Evolutionary conservation across 2,329 filamentous ascomycete genomes (phyloP).

Genomic region (Lecanoromycetidae sp.): DNA sequence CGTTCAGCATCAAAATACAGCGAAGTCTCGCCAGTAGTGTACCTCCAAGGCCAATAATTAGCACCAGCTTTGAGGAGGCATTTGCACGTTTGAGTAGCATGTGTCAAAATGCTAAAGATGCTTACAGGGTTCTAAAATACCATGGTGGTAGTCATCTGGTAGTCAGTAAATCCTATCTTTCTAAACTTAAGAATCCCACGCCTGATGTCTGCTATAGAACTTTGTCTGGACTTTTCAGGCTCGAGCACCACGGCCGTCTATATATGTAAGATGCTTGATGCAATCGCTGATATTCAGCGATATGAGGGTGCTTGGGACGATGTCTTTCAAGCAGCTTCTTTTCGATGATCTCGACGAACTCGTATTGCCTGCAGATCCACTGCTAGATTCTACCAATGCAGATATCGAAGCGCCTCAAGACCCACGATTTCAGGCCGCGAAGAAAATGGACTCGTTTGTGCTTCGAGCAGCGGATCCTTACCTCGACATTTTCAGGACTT

Average conservation of each 20-base stretch:
- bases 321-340: constrained; percentile 61
- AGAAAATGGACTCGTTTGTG: constrained; percentile 59
- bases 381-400: constrained; percentile 65
- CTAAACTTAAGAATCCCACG: not conserved
- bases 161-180: constrained; percentile 35
- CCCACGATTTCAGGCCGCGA: constrained; percentile 58
- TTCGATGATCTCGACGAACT: constrained; percentile 70
- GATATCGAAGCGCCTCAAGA: constrained; percentile 63
- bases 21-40: constrained; percentile 86
- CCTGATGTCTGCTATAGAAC: constrained; percentile 37
- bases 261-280: constrained; percentile 70
- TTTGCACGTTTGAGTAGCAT: constrained; percentile 57
- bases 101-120: constrained; percentile 58
- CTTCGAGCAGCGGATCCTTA: constrained; percentile 50
- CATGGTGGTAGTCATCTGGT: constrained; percentile 56
- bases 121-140: constrained; percentile 56
- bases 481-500: constrained; percentile 67
- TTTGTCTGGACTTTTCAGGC: constrained; percentile 65
- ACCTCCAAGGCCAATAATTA: constrained; percentile 79
- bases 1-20: constrained; percentile 84
- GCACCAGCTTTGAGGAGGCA: constrained; percentile 60
- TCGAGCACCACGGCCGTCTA: constrained; percentile 67
- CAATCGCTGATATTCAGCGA: constrained; percentile 64
- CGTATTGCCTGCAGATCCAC: constrained; percentile 56
- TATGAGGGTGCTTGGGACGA: constrained; percentile 54